These are phyloP conservation scores for Pseudomicrostroma phylloplanum DNA, from an alignment of 1,284 basidiomycete genomes.

Conservation along the genomic window DNA sequence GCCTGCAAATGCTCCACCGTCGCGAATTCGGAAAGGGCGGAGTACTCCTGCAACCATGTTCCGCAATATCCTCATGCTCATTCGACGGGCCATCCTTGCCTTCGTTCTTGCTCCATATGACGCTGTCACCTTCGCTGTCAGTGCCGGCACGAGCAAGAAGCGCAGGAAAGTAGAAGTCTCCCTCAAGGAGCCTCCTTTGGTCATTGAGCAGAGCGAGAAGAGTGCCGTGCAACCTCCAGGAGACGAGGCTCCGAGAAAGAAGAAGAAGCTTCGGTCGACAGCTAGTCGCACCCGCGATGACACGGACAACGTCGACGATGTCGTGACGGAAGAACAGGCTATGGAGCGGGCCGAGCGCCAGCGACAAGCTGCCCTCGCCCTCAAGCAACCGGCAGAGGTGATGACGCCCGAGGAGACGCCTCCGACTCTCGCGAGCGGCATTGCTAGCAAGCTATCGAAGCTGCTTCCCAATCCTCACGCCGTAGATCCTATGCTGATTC, in stretches of 20 bases:
- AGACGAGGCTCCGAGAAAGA: constrained; percentile 5
- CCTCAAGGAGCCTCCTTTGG: background rate
- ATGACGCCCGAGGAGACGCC: background rate
- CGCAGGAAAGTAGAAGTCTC: background rate
- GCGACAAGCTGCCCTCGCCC: background rate
- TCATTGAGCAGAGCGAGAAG: too few species aligned
- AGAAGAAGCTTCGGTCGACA: constrained; percentile 10
- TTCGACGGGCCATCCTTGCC: constrained; percentile 6
- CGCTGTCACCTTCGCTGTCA: constrained; percentile 3
- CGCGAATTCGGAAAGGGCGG: too few species aligned
- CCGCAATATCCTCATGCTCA: background rate
- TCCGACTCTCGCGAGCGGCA: background rate
- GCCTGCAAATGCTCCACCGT: too few species aligned
- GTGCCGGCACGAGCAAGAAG: background rate
- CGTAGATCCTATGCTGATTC: constrained; percentile 32
- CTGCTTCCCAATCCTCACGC: constrained; percentile 37
- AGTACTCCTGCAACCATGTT: background rate
- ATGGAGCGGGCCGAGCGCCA: constrained; percentile 11
- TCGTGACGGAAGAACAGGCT: constrained; percentile 35
- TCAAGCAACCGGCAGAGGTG: background rate
- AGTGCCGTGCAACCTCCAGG: background rate
- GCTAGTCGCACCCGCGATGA: constrained; percentile 17
- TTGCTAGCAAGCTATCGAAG: constrained; percentile 12
- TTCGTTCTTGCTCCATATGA: constrained; percentile 9
- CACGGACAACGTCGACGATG: constrained; percentile 16